phyloP scores from a whole-genome alignment of 2,329 filamentous ascomycete genomes.

The Phialocephala sp. region DNA sequence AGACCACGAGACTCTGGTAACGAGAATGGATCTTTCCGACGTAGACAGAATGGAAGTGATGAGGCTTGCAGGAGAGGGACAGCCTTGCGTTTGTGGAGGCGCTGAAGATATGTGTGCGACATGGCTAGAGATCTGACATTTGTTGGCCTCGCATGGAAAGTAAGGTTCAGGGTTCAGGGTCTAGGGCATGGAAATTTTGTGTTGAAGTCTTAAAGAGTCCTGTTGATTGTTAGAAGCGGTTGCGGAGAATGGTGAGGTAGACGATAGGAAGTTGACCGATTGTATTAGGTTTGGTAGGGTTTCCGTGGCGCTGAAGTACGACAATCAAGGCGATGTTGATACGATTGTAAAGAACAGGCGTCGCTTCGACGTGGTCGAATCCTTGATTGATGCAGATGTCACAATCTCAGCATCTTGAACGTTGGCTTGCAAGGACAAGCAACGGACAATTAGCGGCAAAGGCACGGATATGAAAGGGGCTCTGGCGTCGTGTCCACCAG shows the following conservation, averaged over 20 bases:
- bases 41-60: neutral
- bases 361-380: neutral
- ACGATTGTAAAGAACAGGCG: neutral
- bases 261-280: neutral
- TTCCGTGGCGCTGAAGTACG: neutral
- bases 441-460: neutral
- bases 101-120: conserved; percentile 5
- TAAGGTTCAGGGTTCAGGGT: too few relatives aligned
- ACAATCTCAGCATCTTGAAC: neutral
- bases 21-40: neutral
- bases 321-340: neutral
- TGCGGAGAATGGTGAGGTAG: neutral
- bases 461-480: conserved; percentile 12
- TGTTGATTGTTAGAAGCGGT: neutral
- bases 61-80: neutral
- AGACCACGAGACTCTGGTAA: neutral
- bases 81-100: neutral
- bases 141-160: too few relatives aligned
- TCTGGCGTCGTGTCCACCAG: neutral
- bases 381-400: neutral
- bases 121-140: too few relatives aligned
- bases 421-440: conserved; percentile 4
- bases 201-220: too few relatives aligned
- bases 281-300: neutral
- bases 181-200: too few relatives aligned